Percentiles rank a stretch among this genome's conserved stretches.
Conservation (phyloP, 2,329 filamentous ascomycete species). For the Fusarium chuoi region DNA sequence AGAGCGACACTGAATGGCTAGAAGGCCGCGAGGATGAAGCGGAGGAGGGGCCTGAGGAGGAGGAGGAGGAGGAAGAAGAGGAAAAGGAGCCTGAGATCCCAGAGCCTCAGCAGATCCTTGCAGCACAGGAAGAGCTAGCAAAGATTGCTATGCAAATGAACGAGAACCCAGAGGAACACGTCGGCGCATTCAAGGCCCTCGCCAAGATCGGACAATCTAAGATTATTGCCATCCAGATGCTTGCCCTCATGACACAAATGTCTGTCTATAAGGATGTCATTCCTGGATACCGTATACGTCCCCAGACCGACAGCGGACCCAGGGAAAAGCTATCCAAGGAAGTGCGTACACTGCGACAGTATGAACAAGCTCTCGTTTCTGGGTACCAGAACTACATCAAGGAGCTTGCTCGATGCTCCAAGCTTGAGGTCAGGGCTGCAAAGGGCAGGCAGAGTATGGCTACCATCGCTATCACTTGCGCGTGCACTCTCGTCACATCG, state of each 20-base stretch:
- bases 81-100: slow-evolving; percentile 73
- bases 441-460: slow-evolving; percentile 64
- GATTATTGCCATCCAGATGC: slow-evolving; percentile 81
- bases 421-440: slow-evolving; percentile 57
- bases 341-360: slow-evolving; percentile 81
- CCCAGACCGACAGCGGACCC: slow-evolving; percentile 77
- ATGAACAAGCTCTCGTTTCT: slow-evolving; percentile 86
- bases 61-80: slow-evolving; percentile 59
- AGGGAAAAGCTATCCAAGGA: slow-evolving; percentile 90
- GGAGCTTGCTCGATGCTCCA: slow-evolving; percentile 75
- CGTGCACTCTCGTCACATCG: slow-evolving; percentile 80
- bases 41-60: slow-evolving; percentile 57
- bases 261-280: slow-evolving; percentile 96
- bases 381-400: slow-evolving; percentile 89
- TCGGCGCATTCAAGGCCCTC: slow-evolving; percentile 80
- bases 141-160: slow-evolving; percentile 83
- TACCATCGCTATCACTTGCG: slow-evolving; percentile 84
- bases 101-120: slow-evolving; percentile 80
- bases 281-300: slow-evolving; percentile 93
- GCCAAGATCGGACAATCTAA: slow-evolving; percentile 77
- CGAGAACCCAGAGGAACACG: slow-evolving; percentile 92
- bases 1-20: slow-evolving; percentile 72
- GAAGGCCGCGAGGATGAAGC: slow-evolving; percentile 67
- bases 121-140: slow-evolving; percentile 92
- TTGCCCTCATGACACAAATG: slow-evolving; percentile 86